phyloP scores from a whole-genome alignment of 495 filamentous ascomycete genomes.

The Podospora tetraspora region DNA sequence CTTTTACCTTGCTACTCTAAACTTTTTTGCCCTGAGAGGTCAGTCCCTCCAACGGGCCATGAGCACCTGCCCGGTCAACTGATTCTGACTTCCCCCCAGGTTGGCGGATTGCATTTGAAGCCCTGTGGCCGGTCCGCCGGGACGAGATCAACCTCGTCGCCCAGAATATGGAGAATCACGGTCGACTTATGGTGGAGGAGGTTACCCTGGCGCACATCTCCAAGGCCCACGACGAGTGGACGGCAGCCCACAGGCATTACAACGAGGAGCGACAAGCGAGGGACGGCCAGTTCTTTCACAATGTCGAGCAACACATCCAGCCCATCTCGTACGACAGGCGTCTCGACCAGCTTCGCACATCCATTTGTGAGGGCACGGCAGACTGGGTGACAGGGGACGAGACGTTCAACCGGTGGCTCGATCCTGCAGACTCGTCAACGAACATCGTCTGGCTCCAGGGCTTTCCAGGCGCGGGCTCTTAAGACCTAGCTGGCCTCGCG shows the following conservation, averaged over 20 bases:
- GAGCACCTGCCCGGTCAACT: neutral
- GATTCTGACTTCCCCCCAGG: neutral
- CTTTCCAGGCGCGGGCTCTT: neutral
- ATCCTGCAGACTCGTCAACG: neutral
- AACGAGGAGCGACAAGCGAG: neutral
- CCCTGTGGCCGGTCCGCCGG: neutral
- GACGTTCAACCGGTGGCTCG: neutral
- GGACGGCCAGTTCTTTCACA: neutral
- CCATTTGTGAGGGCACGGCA: neutral
- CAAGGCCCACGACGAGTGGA: neutral
- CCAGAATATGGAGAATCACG: constrained; percentile 14
- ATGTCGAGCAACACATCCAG: neutral
- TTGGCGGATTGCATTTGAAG: neutral
- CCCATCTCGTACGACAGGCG: neutral
- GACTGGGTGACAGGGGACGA: neutral
- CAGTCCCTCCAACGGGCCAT: neutral
- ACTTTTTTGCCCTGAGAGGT: constrained; percentile 22
- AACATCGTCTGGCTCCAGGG: neutral
- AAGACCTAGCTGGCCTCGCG: neutral
- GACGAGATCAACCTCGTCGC: constrained; percentile 2
- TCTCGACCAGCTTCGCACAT: neutral
- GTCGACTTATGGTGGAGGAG: neutral
- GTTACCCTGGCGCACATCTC: neutral
- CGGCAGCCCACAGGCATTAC: neutral
- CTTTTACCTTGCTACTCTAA: constrained; percentile 23